Base-by-base conservation (phyloP, 1,139 yeast species). In the Geotrichum reessii region DNA sequence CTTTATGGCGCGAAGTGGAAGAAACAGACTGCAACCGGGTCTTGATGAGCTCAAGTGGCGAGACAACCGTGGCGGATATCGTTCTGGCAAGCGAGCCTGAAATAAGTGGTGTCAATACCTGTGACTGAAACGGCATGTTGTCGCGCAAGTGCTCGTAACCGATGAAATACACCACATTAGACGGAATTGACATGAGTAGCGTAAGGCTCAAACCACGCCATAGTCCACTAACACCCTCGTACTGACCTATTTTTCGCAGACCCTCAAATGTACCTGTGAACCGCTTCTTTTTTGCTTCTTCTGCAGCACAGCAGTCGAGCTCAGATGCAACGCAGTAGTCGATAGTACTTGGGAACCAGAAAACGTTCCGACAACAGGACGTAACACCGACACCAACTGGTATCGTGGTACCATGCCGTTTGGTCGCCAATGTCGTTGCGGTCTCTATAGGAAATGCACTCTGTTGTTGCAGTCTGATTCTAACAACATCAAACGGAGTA, bases 161-260 rank as follows among this genome's bases (percentile, higher is more conserved):
- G 2, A 96, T 87, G 73, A 91, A 93, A 70, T 93, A 95, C 7
- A 93, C 93, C 59, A 93, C 88, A 67, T 92, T 93, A 0, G 97
- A 82, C 0, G 99, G 99, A 0, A 92, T 77, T 0, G 97, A 90
- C 96, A 93, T 95, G 24, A 90, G 64, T 17, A 93, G 74, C 0
- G 96, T 90, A 31, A 93, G 73, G 0, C 95, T 82, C 42, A 95
- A 79, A 0, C 99, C 99, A 55, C 99, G 76, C 95, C 97, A 93
- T 22, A 95, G 76, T 0, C 97, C 86, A 0, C 78, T 60, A 0
- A 83, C 44, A 0, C 99, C 99, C 72, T 93, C 99, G 50, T 81
- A 77, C 37, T 78, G 75, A 1, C 84, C 78, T 33, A 92, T 90
- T 57, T 81, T 80, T 5, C 74, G 66, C 63, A 92, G 78, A 0